These are phyloP conservation scores for Lasiodiplodia sp. DNA, from an alignment of 2,329 filamentous ascomycete species.

Conservation along the genomic window DNA sequence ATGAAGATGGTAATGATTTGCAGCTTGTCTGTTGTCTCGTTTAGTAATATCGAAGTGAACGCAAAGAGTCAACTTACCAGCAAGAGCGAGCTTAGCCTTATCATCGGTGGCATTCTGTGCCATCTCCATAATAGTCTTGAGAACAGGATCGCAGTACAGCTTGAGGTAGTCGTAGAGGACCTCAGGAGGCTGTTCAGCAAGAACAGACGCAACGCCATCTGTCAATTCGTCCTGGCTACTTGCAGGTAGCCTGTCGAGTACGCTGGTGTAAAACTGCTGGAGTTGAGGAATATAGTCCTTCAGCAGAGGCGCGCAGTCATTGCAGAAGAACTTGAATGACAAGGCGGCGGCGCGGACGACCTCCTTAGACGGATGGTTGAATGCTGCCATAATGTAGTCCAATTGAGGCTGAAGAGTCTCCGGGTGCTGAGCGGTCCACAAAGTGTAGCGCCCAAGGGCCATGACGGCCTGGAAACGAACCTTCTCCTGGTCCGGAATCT, in stretches of 20 bases:
- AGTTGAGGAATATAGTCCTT: constrained; percentile 84
- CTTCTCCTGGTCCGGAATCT: constrained; percentile 95
- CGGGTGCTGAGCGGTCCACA: constrained; percentile 95
- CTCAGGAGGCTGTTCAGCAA: constrained; percentile 81
- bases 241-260: constrained; percentile 84
- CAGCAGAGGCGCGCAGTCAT: constrained; percentile 87
- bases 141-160: constrained; percentile 89
- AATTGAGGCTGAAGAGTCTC: constrained; percentile 92
- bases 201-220: constrained; percentile 90
- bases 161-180: constrained; percentile 88
- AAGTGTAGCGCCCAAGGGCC: constrained; percentile 94
- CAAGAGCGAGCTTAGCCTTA: constrained; percentile 82
- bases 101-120: constrained; percentile 86
- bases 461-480: constrained; percentile 98
- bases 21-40: constrained; percentile 71
- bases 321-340: constrained; percentile 96
- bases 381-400: constrained; percentile 93
- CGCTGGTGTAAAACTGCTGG: constrained; percentile 89
- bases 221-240: constrained; percentile 95
- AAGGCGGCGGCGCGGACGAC: constrained; percentile 91
- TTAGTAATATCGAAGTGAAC: constrained; percentile 8
- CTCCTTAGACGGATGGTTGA: constrained; percentile 86
- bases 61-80: constrained; percentile 63
- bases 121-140: constrained; percentile 83
- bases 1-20: constrained; percentile 92